phyloP scores from a whole-genome alignment of 352 stramenopile genomes.

The Pythium sp. region DNA sequence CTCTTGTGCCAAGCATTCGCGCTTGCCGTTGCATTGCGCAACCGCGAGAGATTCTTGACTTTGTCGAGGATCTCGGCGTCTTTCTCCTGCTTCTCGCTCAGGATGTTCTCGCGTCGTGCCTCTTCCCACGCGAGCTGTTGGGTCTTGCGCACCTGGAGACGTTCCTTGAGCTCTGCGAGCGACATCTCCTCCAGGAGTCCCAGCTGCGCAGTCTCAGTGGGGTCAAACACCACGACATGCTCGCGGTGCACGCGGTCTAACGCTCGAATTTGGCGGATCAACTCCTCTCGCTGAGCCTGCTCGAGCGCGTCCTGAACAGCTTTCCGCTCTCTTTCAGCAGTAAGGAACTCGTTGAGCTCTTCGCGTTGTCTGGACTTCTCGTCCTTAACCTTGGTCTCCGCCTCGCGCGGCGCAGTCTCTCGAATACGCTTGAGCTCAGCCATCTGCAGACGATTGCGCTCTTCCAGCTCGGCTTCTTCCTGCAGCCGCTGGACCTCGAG shows the following conservation, averaged over 20 bases:
- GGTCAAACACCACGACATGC: slow-evolving; percentile 88
- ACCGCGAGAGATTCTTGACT: slow-evolving; percentile 70
- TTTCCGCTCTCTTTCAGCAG: slow-evolving; percentile 59
- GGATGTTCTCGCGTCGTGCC: slow-evolving; percentile 60
- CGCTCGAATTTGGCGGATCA: slow-evolving; percentile 85
- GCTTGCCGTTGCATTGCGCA: slow-evolving; percentile 61
- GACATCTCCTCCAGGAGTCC: slow-evolving; percentile 92
- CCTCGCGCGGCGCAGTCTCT: slow-evolving; percentile 79
- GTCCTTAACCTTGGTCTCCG: slow-evolving; percentile 53
- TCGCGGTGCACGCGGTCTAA: slow-evolving; percentile 77
- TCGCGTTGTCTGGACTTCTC: slow-evolving; percentile 64
- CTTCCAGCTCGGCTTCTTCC: slow-evolving; percentile 53
- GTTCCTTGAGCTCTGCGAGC: slow-evolving; percentile 78
- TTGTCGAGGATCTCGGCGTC: slow-evolving; percentile 67
- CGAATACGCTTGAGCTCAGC: slow-evolving; percentile 70
- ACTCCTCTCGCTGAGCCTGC: slow-evolving; percentile 70
- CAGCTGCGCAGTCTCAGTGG: slow-evolving; percentile 81
- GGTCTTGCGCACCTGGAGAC: slow-evolving; percentile 76
- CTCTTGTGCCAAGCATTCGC: slow-evolving; percentile 54
- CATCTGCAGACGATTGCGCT: slow-evolving; percentile 53
- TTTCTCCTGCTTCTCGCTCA: slow-evolving; percentile 77
- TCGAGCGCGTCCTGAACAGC: slow-evolving; percentile 58
- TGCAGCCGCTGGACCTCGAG: slow-evolving; percentile 62
- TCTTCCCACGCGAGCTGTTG: slow-evolving; percentile 72
- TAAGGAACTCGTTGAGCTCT: slow-evolving; percentile 61